Evolutionary conservation across 2,329 filamentous ascomycete genomes (phyloP), one percentile per base, ranked within the genome.

Genomic region (Penicillium sp.): DNA sequence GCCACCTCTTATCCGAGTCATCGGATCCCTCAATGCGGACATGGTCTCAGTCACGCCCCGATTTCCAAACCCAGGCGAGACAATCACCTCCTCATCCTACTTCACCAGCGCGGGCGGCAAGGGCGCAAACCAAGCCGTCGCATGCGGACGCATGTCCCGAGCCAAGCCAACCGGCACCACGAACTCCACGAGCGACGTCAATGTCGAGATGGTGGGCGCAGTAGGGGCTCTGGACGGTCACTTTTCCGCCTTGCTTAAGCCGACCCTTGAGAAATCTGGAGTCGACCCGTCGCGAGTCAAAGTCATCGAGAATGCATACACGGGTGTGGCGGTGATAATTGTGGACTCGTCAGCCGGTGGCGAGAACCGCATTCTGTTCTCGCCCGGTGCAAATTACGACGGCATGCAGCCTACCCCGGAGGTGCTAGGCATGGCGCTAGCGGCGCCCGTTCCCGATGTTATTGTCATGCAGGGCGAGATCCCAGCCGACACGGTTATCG

Each of bases 11-110:
- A 94, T 97, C 72, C 88, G 89, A 61, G 84, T 97, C 60, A 86
- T 97, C 64, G 93, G 93, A 66, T 97, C 93, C 34, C 86, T 99
- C 59, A 97, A 97, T 77, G 90, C 90, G 72, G 93, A 99, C 78
- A 87, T 97, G 61, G 90, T 96, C 61, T 92, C 91, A 39, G 87
- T 90, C 67, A 94, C 94, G 34, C 81, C 90, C 5, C 90, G 93
- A 61, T 85, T 96, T 61, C 93, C 94, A 1, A 78, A 82, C 1
- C 87, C 89, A 1, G 94, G 93, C 63, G 93, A 99, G 77, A 97
- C 93, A 3, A 82, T 97, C 50, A 92, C 89, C 2, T 84, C 90
- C 46, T 86, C 80, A 62, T 86, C 85, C 20, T 96, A 96, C 77
- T 82, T 82, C 69, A 90, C 88, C 35, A 92, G 89, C 42, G 87